Base-by-base conservation (phyloP, 129 eudicot genomes). In the carrot (Daucus carota) region DNA sequence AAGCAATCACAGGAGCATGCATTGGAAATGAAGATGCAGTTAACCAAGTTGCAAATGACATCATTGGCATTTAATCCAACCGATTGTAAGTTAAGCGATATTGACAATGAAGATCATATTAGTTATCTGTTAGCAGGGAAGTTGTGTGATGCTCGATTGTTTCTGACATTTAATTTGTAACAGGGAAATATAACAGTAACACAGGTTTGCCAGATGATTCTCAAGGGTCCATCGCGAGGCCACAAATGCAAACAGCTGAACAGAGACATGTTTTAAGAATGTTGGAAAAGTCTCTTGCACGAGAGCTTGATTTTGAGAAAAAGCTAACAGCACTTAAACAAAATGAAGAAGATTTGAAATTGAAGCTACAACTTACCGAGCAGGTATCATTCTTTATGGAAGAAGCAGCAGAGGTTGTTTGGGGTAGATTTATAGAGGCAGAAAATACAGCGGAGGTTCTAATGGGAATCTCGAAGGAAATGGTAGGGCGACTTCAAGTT, bases 291-390 rank as follows among this genome's bases (percentile, higher is more conserved):
- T 92, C 99, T 4, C 84, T 95, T 59, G 88, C 89, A 44, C 81
- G 90, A 59, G 99, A 95, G 85, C 86, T 92, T 44, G 96, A 89
- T 77, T 92, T 95, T 11, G 97, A 95, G 86, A 92, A 92, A 83
- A 90, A 91, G 75, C 63, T 95, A 33, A 76, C 83, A 1, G 88
- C 84, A 78, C 75, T 85, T 11, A 95, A 84, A 74, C 92, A 86
- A 85, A 85, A 84, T 78, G 96, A 92, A 81, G 89, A 95, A 79
- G 97, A 92, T 82, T 75, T 86, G 40, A 89, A 87, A 75, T 43
- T 80, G 52, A 95, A 95, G 74, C 76, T 87, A 28, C 84, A 83
- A 29, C 81, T 91, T 65, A 81, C 91, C 4, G 97, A 91, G 74
- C 92, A 89, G 79, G 87, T 88, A 20, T 89, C 92, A 15, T 81